Evolutionary conservation across 2,329 filamentous ascomycete species (phyloP).

Genomic region (Fusarium stilboides): DNA sequence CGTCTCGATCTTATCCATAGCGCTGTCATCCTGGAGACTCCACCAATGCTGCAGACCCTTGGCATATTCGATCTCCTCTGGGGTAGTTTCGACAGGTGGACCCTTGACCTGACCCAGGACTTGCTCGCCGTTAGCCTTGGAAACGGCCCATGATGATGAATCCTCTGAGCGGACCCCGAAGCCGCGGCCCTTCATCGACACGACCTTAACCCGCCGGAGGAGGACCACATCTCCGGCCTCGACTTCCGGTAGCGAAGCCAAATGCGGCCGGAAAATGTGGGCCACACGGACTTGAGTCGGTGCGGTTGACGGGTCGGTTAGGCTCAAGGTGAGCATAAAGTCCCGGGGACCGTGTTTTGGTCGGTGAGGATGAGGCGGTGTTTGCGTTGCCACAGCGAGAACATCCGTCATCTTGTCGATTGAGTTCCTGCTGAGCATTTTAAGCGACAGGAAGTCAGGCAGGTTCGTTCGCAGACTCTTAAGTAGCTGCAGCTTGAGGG

Average conservation of each 20-base stretch:
- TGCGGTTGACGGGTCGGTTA: constrained; percentile 70
- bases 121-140: constrained; percentile 61
- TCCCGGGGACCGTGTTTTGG: constrained; percentile 72
- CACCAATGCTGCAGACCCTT: constrained; percentile 66
- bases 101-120: constrained; percentile 69
- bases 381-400: constrained; percentile 68
- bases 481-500: constrained; percentile 63
- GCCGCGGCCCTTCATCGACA: constrained; percentile 67
- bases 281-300: constrained; percentile 67
- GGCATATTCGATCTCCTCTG: constrained; percentile 66
- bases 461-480: constrained; percentile 65
- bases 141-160: constrained; percentile 74
- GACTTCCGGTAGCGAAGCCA: constrained; percentile 69
- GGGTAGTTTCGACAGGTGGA: constrained; percentile 70
- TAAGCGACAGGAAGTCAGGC: constrained; percentile 68
- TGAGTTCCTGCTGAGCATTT: constrained; percentile 65
- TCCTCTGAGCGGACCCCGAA: constrained; percentile 71
- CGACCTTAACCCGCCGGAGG: constrained; percentile 69
- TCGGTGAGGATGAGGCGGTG: constrained; percentile 66
- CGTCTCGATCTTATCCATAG: constrained; percentile 64
- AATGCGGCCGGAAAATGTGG: constrained; percentile 72
- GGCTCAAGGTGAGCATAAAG: constrained; percentile 71
- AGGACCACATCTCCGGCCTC: constrained; percentile 71
- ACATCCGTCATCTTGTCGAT: constrained; percentile 67
- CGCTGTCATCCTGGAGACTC: constrained; percentile 62